Evolutionary conservation across 1,139 yeast species (phyloP), one percentile per base, ranked within the genome.

Genomic region (Candida freyschussii): DNA sequence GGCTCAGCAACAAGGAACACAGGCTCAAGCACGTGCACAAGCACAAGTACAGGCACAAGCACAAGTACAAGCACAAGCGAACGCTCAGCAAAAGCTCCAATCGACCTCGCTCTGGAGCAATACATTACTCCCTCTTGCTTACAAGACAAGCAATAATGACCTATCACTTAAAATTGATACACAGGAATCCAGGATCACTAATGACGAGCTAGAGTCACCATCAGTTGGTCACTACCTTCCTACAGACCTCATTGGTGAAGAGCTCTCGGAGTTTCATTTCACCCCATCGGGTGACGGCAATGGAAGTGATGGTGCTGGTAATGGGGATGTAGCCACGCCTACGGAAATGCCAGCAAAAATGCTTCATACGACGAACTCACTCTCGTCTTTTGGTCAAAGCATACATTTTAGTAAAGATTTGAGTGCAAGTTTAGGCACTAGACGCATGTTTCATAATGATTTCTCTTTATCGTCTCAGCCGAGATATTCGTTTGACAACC

Each of bases 171-270:
- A 14, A 11, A 10, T 8, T 15, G 21, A 17, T 6, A 19, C 11
- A 9, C 21, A 8, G 11, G 10, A 24, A 15, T 24, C 12, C 11
- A 25, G 9, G 4, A n/a, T n/a, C n/a, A n/a, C n/a, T n/a, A 23
- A 13, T 4, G 45, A 38, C 3, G 44, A 42, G 7, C 12, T 48
- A 11, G 50, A 45, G 7, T 40, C 49, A 4, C 52, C 53, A 13
- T 37, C 41, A 7, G 43, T 41, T 9, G 44, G 44, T 17, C 45
- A 41, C 13, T 39, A 41, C 15, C 26, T 50, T 9, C 55, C 55
- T 4, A 32, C 52, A 2, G 33, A 45, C 19, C 31, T 50, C 15
- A 49, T 50, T 19, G 43, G 40, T 15, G 53, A 49, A n/a, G 53
- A 47, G 25, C 22, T 45, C 6, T 34, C 45, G 7, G 50, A 35